Evolutionary conservation across 257 asterid species (phyloP), one percentile per base, ranked within the genome.

Genomic region (Scutellaria baicalensis): DNA sequence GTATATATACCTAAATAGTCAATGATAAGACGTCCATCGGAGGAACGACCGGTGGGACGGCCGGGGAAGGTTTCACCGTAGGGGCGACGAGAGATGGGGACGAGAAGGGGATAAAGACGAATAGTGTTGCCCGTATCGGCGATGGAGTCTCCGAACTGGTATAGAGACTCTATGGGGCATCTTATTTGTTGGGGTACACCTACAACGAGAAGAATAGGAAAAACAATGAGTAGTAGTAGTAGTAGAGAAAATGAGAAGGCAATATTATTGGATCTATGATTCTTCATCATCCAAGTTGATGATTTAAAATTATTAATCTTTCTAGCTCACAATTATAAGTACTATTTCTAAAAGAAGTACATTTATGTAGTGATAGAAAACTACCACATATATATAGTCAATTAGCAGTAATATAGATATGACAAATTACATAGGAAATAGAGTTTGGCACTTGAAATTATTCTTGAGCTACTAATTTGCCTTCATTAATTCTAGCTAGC

Each of bases 41-140:
- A 77, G 67, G 74, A 77, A 39, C 78, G 81, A 1, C 81, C 78
- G 0, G 74, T 77, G 1, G 77, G 74, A 1, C 13, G 3, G 9
- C 66, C 74, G 0, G 81, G 77, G 45, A 77, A 77, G 1, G 71
- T 77, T 44, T 14, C 17, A n/a, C 84, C 87, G 1, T 77, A 83
- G 7, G 88, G 88, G 0, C 1, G 58, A 8, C 27, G 68, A 2
- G 83, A 49, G 0, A 74, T 62, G 59, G 5, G 76, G 20, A 23
- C 23, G 5, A 27, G 2, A 1, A 11, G 21, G 12, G 70, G 70
- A 43, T 6, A 55, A 3, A 67, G 1, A 8, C 77, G 71, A 9
- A 71, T 17, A 21, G 39, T 1, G 49, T 77, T 83, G 23, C 81
- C 85, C 0, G 85, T 75, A 40, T 79, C 85, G 2, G 69, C 23